Evolutionary conservation across 2,329 filamentous ascomycete genomes (phyloP), one percentile per base, ranked within the genome.

Genomic region (Pseudomassariella vexata): DNA sequence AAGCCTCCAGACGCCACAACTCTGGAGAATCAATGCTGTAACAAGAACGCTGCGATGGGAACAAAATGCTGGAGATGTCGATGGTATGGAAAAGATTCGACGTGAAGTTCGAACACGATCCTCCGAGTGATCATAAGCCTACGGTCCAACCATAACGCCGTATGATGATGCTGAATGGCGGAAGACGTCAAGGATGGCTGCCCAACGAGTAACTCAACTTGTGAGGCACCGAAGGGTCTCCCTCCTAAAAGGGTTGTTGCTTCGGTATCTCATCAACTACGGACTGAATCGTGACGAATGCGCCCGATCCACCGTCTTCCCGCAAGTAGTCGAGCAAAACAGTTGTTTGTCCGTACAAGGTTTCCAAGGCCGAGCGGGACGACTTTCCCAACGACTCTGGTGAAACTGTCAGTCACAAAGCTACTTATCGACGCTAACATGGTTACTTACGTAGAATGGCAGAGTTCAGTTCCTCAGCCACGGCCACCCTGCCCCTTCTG

Each of bases 381-480:
- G 87, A 90, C 60, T 94, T 94, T 30, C 92, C 92, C 3, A 95
- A 70, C 1, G 86, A 94, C 24, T 87, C 90, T 95, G 26, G 12
- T 19, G n/a, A n/a, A 31, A 25, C 5, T 5, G 37, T 47, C 33
- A 50, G 41, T 23, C 9, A 30, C n/a, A n/a, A n/a, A n/a, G n/a
- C 9, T 10, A 9, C 14, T 23, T 7, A 17, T 6, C 6, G 22
- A 24, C 7, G 19, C 12, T 11, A n/a, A 11, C 9, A 15, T 7
- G 39, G 45, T 34, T 34, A 70, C 79, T 64, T 65, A 94, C 88
- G 79, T 38, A 98, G 59, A 47, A 98, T 95, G 28, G 87, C 89
- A 39, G 86, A 85, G 58, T 96, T 96, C 35, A 98, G 67, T 57
- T 95, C 89, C 62, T 98, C 92, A 7, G 89, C 89, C 24, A 96